Conservation (phyloP, 345 rosid genomes). For the Eutrema japonicum region DNA sequence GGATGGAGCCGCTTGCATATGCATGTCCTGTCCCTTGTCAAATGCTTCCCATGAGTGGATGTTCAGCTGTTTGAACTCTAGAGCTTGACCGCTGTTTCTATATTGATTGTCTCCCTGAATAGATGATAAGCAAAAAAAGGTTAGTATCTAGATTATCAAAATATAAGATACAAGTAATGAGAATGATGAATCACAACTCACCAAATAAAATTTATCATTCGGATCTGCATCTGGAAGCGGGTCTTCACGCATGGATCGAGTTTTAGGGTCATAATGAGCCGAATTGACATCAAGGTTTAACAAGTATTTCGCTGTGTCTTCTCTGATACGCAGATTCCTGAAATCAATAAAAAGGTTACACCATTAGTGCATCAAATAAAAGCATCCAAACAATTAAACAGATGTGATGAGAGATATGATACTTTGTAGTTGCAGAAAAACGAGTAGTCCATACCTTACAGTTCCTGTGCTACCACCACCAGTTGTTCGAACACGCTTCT, state of each 20-base stretch:
- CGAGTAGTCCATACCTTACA: slow-evolving; percentile 59
- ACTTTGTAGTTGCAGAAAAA: background rate
- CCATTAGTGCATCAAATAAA: slow-evolving; percentile 20
- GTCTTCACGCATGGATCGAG: slow-evolving; percentile 81
- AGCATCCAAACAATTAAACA: background rate
- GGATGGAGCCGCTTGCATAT: slow-evolving; percentile 77
- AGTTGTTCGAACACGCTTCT: slow-evolving; percentile 94
- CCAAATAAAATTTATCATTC: slow-evolving; percentile 70
- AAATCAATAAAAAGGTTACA: slow-evolving; percentile 5
- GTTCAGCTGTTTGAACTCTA: slow-evolving; percentile 61
- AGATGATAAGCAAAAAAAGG: slow-evolving; percentile 4
- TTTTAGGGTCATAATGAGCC: slow-evolving; percentile 79
- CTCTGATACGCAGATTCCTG: slow-evolving; percentile 79
- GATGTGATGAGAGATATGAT: background rate
- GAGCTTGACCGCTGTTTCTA: slow-evolving; percentile 73
- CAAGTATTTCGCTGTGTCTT: slow-evolving; percentile 76
- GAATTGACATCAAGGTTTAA: slow-evolving; percentile 79
- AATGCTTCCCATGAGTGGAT: slow-evolving; percentile 46
- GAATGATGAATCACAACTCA: slow-evolving; percentile 31
- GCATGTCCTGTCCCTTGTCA: slow-evolving; percentile 75
- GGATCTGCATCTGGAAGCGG: slow-evolving; percentile 83
- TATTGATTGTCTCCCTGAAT: slow-evolving; percentile 72
- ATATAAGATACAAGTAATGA: slow-evolving; percentile 2
- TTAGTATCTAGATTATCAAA: background rate
- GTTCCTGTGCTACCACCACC: slow-evolving; percentile 99